These are phyloP conservation scores for Monosporascus sp. DNA, from an alignment of 2,329 filamentous ascomycete species.

Conservation along the genomic window DNA sequence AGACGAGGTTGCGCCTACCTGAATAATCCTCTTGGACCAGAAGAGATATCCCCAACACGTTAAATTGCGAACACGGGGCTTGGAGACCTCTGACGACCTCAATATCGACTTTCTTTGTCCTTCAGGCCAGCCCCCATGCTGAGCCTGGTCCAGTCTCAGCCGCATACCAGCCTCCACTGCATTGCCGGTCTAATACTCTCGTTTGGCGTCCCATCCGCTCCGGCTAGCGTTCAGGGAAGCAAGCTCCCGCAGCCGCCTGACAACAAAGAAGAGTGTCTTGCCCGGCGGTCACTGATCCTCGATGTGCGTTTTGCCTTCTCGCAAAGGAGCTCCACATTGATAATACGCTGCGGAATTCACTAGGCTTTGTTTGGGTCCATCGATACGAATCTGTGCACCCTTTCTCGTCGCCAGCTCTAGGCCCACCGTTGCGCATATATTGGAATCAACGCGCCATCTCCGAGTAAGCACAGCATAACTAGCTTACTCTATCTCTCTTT, in stretches of 20 bases:
- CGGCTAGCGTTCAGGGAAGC: constrained; percentile 19
- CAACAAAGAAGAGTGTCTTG: constrained; percentile 27
- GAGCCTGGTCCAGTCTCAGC: constrained; percentile 19
- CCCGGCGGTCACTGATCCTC: constrained; percentile 20
- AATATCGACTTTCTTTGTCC: constrained; percentile 28
- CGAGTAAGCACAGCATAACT: constrained; percentile 13
- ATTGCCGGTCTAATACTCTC: constrained; percentile 3
- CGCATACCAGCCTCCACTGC: constrained; percentile 14
- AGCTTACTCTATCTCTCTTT: constrained; percentile 10
- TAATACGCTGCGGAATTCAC: constrained; percentile 10
- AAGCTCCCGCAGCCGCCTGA: constrained; percentile 20
- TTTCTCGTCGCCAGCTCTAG: constrained; percentile 12
- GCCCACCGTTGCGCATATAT: constrained; percentile 26
- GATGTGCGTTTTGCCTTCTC: constrained; percentile 19
- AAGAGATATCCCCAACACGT: constrained; percentile 12
- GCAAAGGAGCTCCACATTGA: constrained; percentile 14
- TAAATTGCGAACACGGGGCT: constrained; percentile 16
- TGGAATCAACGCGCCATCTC: constrained; percentile 11
- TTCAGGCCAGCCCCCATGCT: constrained; percentile 13
- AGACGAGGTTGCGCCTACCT: constrained; percentile 1
- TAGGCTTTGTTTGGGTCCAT: constrained; percentile 10
- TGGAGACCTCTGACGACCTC: constrained; percentile 17
- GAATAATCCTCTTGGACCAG: neutral
- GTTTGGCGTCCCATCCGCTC: constrained; percentile 17
- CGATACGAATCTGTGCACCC: constrained; percentile 17